Percentiles rank a stretch among this genome's conserved stretches.
Conservation (phyloP, 2,329 filamentous ascomycete genomes). For the Diaporthe citri region DNA sequence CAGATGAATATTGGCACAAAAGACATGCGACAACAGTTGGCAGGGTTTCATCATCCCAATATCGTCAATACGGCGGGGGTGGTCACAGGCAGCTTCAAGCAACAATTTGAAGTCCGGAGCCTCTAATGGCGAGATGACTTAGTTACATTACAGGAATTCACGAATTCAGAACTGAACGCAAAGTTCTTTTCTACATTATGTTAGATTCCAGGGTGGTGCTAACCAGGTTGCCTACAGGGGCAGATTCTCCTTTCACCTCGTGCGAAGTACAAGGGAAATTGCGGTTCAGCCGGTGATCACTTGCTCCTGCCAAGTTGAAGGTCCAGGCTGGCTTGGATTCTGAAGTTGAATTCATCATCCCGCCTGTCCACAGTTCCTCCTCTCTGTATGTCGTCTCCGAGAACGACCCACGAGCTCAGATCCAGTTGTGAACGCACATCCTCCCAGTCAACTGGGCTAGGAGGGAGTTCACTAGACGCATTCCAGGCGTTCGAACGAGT, state of each 20-base stretch:
- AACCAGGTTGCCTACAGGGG: not conserved
- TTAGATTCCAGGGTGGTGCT: not conserved
- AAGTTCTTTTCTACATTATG: not conserved
- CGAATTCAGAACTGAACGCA: not conserved
- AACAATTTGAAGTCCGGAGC: not conserved
- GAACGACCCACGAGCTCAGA: slow-evolving; percentile 9
- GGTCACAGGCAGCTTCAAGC: not conserved
- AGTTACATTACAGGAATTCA: not conserved
- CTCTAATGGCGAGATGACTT: not conserved
- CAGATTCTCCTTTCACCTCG: not conserved
- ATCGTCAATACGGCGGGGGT: not conserved
- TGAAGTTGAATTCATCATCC: not conserved
- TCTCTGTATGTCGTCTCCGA: not conserved
- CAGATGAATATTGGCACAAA: not conserved
- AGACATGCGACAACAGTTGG: not conserved
- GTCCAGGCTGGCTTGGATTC: not conserved
- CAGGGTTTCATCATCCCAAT: not conserved
- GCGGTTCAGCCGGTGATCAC: not conserved
- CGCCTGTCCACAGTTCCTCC: not conserved
- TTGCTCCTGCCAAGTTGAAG: not conserved
- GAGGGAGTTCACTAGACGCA: not conserved
- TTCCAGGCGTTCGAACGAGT: not conserved
- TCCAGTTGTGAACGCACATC: not conserved
- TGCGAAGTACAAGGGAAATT: too few relatives aligned
- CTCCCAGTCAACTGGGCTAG: not conserved